Conservation (phyloP, 2,329 filamentous ascomycete species). For the Trichoderma sp. region DNA sequence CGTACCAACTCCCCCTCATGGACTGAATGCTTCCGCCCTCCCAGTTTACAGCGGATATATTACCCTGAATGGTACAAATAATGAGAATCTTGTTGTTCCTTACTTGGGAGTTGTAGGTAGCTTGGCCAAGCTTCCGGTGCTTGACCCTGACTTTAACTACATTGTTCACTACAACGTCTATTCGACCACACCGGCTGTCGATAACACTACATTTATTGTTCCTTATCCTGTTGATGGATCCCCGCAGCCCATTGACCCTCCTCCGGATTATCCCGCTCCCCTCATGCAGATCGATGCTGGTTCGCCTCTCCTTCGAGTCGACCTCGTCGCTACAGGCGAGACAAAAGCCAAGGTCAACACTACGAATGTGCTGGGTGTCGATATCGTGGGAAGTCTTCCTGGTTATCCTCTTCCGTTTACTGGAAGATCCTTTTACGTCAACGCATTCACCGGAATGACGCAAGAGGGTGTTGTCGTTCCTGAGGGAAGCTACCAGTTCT, state of each 20-base stretch:
- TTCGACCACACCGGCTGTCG: background rate
- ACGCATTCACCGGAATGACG: conserved; percentile 3
- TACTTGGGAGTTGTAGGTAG: conserved; percentile 39
- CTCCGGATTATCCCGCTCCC: background rate
- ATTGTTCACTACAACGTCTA: background rate
- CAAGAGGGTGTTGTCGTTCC: background rate
- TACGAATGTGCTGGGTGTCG: background rate
- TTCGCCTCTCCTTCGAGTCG: background rate
- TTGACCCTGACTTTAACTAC: conserved; percentile 2
- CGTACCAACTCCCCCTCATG: conserved; percentile 40
- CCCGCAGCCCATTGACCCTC: background rate
- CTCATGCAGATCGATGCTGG: conserved; percentile 2
- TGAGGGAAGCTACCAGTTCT: background rate
- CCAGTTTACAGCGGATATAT: conserved; percentile 44
- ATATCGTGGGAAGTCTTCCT: background rate
- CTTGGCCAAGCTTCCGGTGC: background rate
- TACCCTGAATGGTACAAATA: conserved; percentile 40
- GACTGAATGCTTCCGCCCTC: conserved; percentile 32
- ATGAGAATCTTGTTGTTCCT: conserved; percentile 37
- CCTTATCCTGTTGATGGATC: background rate
- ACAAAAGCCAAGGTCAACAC: conserved; percentile 9
- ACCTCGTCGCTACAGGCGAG: background rate
- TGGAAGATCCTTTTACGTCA: background rate
- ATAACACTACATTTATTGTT: background rate
- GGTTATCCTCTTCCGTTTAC: background rate